Evolutionary conservation across 495 filamentous ascomycete species (phyloP), one percentile per base, ranked within the genome.

Genomic region (Aspergillus baeticus): DNA sequence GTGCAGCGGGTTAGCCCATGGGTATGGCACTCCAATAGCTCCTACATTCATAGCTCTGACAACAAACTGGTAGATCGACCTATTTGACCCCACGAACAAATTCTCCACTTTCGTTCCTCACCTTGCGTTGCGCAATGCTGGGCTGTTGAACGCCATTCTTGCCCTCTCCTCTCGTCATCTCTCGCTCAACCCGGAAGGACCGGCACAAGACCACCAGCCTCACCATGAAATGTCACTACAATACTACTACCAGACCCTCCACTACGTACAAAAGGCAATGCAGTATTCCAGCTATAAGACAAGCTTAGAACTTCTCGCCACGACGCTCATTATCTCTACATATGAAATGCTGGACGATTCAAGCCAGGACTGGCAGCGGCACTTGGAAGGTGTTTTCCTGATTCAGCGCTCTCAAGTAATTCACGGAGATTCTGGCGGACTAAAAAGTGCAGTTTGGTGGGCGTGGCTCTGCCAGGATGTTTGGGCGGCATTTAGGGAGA

Each of bases 401-500:
- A 47, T 47, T 20, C 44, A 47, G 18, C 44, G 44, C 3, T 47
- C 44, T 1, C 44, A 47, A 47, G 44, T 47, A 14, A 47, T 47
- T 20, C 26, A 47, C 17, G 44, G 44, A 2, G 44, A 47, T 13
- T 47, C 44, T 8, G 44, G 44, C 1, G 44, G 44, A 7, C 44
- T 47, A 2, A 47, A 35, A 47, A 34, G 44, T 15, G 44, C 44
- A 8, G 44, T 47, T 14, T 47, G 44, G 44, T 47, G 44, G 44
- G 26, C 44, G n/a, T 47, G 44, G 44, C 44, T 47, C 22, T 47
- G 44, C 26, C 44, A 47, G n/a, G 44, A 47, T 34, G 44, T 47
- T 7, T 47, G 44, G 44, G 44, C 44, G 33, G 44, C 44, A 18
- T 47, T 34, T 31, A 23, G 44, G 10, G 44, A 47, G 13, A 39